phyloP scores from a whole-genome alignment of 208 protist species.

The Porcisia hertigi region DNA sequence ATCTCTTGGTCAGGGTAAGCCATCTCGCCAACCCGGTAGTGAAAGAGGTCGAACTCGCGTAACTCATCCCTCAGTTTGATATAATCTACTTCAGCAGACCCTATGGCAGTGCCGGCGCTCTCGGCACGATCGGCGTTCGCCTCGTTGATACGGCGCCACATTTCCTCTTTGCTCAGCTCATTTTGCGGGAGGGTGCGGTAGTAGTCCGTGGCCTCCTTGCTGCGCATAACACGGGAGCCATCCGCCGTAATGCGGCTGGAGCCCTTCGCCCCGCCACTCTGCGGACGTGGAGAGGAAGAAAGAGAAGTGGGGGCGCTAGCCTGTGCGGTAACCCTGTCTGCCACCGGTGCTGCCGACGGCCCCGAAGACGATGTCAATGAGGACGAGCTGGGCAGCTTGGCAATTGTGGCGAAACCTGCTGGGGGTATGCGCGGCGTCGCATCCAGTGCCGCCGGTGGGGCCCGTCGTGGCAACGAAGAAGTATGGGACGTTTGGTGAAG shows the following conservation, averaged over 20 bases:
- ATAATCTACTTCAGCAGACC: slow-evolving; percentile 76
- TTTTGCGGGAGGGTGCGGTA: slow-evolving; percentile 79
- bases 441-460: slow-evolving; percentile 16
- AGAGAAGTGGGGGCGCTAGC: slow-evolving; percentile 1
- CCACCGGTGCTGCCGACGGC: background rate
- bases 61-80: slow-evolving; percentile 83
- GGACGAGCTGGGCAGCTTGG: background rate
- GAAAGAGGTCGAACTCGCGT: slow-evolving; percentile 72
- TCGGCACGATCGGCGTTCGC: slow-evolving; percentile 50
- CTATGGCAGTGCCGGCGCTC: slow-evolving; percentile 29
- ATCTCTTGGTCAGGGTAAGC: slow-evolving; percentile 57
- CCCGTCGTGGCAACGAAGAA: slow-evolving; percentile 25
- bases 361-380: slow-evolving; percentile 4
- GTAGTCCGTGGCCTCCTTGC: slow-evolving; percentile 74
- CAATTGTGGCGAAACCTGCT: background rate
- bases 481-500: background rate
- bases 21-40: slow-evolving; percentile 82
- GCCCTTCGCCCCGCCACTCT: slow-evolving; percentile 4
- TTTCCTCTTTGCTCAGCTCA: slow-evolving; percentile 84
- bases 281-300: background rate
- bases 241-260: slow-evolving; percentile 10
- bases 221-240: slow-evolving; percentile 14
- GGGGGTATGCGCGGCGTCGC: slow-evolving; percentile 10
- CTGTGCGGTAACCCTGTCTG: background rate
- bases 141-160: slow-evolving; percentile 76